Conservation (phyloP, 2,329 filamentous ascomycete species). For the Colletotrichum higginsianum region DNA sequence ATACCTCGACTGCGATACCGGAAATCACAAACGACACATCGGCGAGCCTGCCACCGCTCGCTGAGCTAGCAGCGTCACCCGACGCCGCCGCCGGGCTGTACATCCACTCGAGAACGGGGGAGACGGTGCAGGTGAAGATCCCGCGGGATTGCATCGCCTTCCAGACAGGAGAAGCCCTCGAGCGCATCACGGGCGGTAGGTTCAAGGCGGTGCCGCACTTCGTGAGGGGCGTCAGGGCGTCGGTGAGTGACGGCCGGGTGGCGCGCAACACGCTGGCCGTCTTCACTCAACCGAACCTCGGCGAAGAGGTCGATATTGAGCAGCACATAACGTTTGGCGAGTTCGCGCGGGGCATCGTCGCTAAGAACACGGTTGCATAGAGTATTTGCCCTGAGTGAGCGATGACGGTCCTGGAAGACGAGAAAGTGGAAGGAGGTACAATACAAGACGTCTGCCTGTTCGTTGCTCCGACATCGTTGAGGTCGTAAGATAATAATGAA, state of each 20-base stretch:
- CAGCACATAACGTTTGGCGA: constrained; percentile 80
- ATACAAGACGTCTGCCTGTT: not conserved
- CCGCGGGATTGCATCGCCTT: constrained; percentile 94
- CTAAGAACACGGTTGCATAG: constrained; percentile 69
- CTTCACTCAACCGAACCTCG: constrained; percentile 96
- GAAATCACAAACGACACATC: constrained; percentile 45
- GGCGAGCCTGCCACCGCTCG: constrained; percentile 65
- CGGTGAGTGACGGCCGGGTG: constrained; percentile 66
- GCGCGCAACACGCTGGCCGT: constrained; percentile 93
- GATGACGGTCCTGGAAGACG: not conserved
- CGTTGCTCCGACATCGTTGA: not conserved
- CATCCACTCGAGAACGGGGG: constrained; percentile 87
- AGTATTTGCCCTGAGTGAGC: not conserved
- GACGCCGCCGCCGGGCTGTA: constrained; percentile 92
- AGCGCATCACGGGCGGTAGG: constrained; percentile 90
- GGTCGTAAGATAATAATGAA: not conserved
- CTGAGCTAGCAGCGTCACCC: constrained; percentile 82
- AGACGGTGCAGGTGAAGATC: constrained; percentile 92
- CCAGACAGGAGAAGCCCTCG: constrained; percentile 93
- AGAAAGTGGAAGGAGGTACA: too few species aligned
- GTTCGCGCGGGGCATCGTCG: constrained; percentile 76
- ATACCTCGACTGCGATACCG: constrained; percentile 54
- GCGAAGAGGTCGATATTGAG: constrained; percentile 80
- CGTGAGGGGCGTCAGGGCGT: constrained; percentile 81
- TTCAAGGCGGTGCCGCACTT: constrained; percentile 98